Conservation (phyloP, 2,329 filamentous ascomycete genomes). For the Fusarium pilosicola region DNA sequence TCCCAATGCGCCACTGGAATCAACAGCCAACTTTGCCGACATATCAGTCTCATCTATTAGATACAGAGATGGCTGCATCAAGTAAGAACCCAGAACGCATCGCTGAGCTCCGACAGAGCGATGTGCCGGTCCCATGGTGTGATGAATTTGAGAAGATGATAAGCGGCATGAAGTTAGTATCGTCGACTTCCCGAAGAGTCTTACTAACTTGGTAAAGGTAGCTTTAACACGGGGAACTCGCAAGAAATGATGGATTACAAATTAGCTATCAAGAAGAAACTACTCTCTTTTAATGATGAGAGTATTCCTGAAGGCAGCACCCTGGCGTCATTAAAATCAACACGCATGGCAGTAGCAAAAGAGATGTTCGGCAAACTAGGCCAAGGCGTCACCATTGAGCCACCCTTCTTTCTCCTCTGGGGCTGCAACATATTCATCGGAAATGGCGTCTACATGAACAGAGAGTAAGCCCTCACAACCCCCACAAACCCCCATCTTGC, state of each 20-base stretch:
- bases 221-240: neutral
- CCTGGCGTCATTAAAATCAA: neutral
- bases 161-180: conserved; percentile 14
- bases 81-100: conserved; percentile 6
- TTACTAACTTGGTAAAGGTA: neutral
- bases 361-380: conserved; percentile 3
- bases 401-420: conserved; percentile 17
- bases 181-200: rapidly evolving
- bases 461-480: neutral
- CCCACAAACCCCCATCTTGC: neutral
- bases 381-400: neutral
- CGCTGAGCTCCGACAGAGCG: neutral
- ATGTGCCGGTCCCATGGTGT: conserved; percentile 10
- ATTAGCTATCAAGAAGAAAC: neutral
- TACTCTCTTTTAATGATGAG: conserved; percentile 5
- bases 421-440: conserved; percentile 19
- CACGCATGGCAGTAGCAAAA: conserved; percentile 5
- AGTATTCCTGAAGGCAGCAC: conserved; percentile 1
- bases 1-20: neutral
- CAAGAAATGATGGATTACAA: neutral
- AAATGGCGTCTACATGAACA: conserved; percentile 10
- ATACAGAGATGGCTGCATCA: neutral
- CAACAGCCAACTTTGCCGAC: neutral
- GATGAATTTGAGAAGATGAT: conserved; percentile 25
- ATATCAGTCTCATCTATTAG: neutral